phyloP scores from a whole-genome alignment of 768 basidiomycete genomes.

The Paxillus rubicundulus region DNA sequence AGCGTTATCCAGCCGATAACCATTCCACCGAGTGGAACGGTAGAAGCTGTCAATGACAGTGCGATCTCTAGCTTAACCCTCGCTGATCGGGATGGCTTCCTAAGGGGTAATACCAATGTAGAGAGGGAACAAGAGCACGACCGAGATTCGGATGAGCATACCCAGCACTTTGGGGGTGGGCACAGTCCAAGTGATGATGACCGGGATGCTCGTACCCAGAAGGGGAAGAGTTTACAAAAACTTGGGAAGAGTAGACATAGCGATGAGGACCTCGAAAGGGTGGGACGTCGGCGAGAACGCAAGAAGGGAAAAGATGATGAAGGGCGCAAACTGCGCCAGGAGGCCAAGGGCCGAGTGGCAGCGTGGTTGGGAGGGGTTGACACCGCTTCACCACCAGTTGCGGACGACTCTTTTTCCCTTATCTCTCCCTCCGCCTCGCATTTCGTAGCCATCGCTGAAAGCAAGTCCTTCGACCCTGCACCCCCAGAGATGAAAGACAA shows the following conservation, averaged over 20 bases:
- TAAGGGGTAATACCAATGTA: neutral
- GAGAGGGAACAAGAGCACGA: constrained; percentile 15
- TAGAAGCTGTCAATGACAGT: constrained; percentile 38
- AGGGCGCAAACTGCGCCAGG: constrained; percentile 36
- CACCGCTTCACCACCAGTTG: constrained; percentile 46
- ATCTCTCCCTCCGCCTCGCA: constrained; percentile 33
- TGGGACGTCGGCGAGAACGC: constrained; percentile 24
- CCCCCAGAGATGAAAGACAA: constrained; percentile 7
- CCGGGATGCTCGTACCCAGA: constrained; percentile 29
- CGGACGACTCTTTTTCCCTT: constrained; percentile 37
- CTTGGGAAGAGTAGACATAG: constrained; percentile 25
- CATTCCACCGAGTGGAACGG: constrained; percentile 33
- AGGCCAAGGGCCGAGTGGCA: constrained; percentile 70
- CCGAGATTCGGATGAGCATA: constrained; percentile 32
- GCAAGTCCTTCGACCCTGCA: constrained; percentile 19
- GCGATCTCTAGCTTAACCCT: constrained; percentile 49
- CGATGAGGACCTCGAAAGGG: constrained; percentile 26
- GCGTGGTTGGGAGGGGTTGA: constrained; percentile 75
- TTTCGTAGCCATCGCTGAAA: constrained; percentile 27
- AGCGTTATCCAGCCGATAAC: constrained; percentile 38
- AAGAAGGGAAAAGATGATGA: constrained; percentile 36
- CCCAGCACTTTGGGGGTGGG: constrained; percentile 27
- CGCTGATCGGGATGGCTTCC: constrained; percentile 27
- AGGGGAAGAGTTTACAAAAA: constrained; percentile 23
- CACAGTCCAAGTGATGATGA: constrained; percentile 32